Evolutionary conservation across 106 monocot genomes (phyloP), one percentile per base, ranked within the genome.

Genomic region (Chionographis japonica): DNA sequence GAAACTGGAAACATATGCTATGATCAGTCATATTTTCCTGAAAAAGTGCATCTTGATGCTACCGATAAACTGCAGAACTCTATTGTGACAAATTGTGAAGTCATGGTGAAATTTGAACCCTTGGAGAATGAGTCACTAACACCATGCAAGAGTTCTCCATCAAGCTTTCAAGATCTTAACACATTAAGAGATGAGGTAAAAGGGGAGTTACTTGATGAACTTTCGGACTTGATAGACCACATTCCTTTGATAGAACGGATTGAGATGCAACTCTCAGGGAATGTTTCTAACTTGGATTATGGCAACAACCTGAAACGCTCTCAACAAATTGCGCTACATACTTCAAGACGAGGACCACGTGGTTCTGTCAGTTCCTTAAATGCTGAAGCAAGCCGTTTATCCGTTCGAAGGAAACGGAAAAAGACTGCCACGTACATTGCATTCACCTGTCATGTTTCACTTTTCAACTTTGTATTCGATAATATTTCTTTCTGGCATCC

Each of bases 401-500:
- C 77, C 15, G 66, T 56, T 72, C 76, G 68, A 68, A 82, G 78
- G 70, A 90, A 80, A 74, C 77, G 78, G 65, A 90, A 85, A 78
- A 90, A 68, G 68, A 94, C 94, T 54, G 87, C 90, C 52, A 94
- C 94, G 94, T 94, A 76, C 53, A 59, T 63, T 51, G 10, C 42
- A 14, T 42, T 60, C 9, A 12, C 40, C 35, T 16, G 27, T 68
- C n/a, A 56, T 18, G 14, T 69, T 56, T 15, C 10, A 19, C 20
- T 16, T 60, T 9, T 40, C 8, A 20, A 17, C 13, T 65, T 52
- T 46, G 18, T 57, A 37, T 20, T 71, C 3, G 38, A 16, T 36
- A 20, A 36, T 42, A 11, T 66, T 10, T 5, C 5, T 5, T 5
- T 10, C 46, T 46, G 9, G 46, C 46, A 46, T 46, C 9, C 46